Conservation (phyloP, 495 filamentous ascomycete species). For the Rusavskia elegans region DNA sequence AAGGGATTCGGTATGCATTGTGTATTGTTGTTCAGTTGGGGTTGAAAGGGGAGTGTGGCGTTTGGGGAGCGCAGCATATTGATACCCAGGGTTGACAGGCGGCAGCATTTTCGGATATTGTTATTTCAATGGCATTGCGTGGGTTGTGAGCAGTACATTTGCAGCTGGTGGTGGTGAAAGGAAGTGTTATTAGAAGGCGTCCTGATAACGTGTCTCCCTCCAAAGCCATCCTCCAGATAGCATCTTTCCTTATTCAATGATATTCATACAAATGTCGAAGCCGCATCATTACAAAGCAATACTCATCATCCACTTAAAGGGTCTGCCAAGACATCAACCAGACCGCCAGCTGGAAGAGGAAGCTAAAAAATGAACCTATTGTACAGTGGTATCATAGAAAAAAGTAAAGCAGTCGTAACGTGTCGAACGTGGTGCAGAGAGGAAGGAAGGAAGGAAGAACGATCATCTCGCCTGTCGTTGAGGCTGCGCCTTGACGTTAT, state of each 20-base stretch:
- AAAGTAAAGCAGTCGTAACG: not conserved
- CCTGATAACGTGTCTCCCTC: no score
- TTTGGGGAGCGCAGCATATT: not conserved
- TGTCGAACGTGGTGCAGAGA: not conserved
- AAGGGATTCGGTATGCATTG: no score
- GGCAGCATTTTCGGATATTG: no score
- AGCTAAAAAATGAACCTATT: not conserved
- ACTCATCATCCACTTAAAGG: no score
- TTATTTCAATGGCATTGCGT: not conserved
- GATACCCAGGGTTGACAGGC: not conserved
- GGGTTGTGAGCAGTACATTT: no score
- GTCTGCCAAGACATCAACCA: not conserved
- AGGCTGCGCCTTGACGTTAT: conserved; percentile 72
- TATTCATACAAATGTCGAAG: no score
- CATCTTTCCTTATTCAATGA: no score
- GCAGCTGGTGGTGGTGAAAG: no score
- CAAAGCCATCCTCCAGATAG: no score
- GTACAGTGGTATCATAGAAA: conserved; percentile 2
- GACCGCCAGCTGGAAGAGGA: not conserved
- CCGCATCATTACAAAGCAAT: no score
- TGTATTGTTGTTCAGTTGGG: no score
- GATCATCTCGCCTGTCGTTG: conserved; percentile 10
- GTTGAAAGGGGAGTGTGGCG: not conserved
- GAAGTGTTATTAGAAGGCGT: no score
- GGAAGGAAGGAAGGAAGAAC: not conserved